A percentile compares a stretch with the other conserved stretches of the same genome.
Evolutionary conservation across 257 asterid species (phyloP).

Genomic region (Nicotiana undulata): DNA sequence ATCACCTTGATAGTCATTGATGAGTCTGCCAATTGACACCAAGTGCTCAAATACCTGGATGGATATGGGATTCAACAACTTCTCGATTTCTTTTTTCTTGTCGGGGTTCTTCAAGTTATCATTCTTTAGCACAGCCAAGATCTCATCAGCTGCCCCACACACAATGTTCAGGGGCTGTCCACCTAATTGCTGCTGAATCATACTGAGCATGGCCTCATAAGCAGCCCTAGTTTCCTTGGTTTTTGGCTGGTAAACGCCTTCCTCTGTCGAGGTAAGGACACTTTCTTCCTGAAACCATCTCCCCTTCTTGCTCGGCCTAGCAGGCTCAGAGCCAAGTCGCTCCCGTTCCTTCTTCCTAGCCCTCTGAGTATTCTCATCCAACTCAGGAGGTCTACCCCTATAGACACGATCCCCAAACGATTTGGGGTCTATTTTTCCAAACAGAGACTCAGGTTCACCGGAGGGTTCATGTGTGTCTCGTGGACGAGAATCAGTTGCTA

Average conservation of each 20-base stretch:
- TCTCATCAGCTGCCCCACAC: slow-evolving; percentile 41
- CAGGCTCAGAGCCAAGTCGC: slow-evolving; percentile 15
- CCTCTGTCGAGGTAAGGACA: slow-evolving; percentile 29
- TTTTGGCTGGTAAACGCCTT: slow-evolving; percentile 33
- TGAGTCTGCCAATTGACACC: slow-evolving; percentile 18
- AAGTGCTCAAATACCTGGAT: slow-evolving; percentile 20
- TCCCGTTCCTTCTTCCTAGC: slow-evolving; percentile 25
- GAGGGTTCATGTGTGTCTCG: slow-evolving; percentile 48
- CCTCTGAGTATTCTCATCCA: slow-evolving; percentile 27
- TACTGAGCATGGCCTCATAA: slow-evolving; percentile 32
- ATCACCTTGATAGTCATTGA: slow-evolving; percentile 30
- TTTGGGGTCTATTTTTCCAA: slow-evolving; percentile 33
- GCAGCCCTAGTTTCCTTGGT: slow-evolving; percentile 40
- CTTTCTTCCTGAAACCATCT: slow-evolving; percentile 28
- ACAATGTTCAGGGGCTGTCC: slow-evolving; percentile 36
- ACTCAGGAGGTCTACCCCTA: slow-evolving; percentile 31
- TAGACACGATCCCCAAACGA: slow-evolving; percentile 32
- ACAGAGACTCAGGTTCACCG: slow-evolving; percentile 39
- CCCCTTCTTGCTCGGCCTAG: slow-evolving; percentile 14
- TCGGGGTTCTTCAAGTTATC: slow-evolving; percentile 22
- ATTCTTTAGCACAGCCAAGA: slow-evolving; percentile 30
- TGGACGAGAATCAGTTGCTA: slow-evolving; percentile 46
- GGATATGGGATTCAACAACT: slow-evolving; percentile 26
- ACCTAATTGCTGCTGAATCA: slow-evolving; percentile 32
- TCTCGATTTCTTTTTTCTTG: slow-evolving; percentile 36